A percentile compares a stretch with the other conserved stretches of the same genome.
phyloP scores from a whole-genome alignment of 1,139 yeast genomes.

The Starmera stellimalicola region DNA sequence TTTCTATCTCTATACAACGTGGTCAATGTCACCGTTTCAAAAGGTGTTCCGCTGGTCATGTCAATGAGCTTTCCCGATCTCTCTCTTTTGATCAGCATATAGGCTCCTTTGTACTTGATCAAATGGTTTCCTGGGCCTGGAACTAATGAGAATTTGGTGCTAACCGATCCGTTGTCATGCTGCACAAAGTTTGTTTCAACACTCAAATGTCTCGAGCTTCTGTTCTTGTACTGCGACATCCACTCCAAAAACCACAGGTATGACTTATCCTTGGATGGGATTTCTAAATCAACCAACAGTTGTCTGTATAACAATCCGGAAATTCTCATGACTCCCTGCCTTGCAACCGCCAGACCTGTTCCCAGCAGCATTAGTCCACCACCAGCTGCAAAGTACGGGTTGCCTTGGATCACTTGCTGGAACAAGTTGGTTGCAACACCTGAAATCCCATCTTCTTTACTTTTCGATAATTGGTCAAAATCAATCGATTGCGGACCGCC shows the following conservation, averaged over 20 bases:
- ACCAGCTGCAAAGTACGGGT: slow-evolving; percentile 95
- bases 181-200: slow-evolving; percentile 84
- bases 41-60: slow-evolving; percentile 86
- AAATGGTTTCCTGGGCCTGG: slow-evolving; percentile 98
- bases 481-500: slow-evolving; percentile 7
- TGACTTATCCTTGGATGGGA: slow-evolving; percentile 88
- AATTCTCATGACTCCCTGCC: slow-evolving; percentile 57
- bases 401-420: slow-evolving; percentile 50
- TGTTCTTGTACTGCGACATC: slow-evolving; percentile 78
- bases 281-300: slow-evolving; percentile 83
- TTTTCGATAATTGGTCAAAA: slow-evolving; percentile 11
- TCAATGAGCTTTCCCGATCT: slow-evolving; percentile 85
- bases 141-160: slow-evolving; percentile 83
- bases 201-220: slow-evolving; percentile 75
- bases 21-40: slow-evolving; percentile 88
- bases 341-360: slow-evolving; percentile 69
- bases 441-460: slow-evolving; percentile 12
- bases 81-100: slow-evolving; percentile 81
- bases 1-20: slow-evolving; percentile 77
- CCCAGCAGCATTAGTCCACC: slow-evolving; percentile 95
- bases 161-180: slow-evolving; percentile 88
- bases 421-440: slow-evolving; percentile 15
- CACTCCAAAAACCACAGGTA: slow-evolving; percentile 93
- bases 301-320: slow-evolving; percentile 71
- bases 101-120: slow-evolving; percentile 78